A percentile compares a stretch with the other conserved stretches of the same genome.
phyloP scores from a whole-genome alignment of 2,329 filamentous ascomycete species.

The Zarea fungicola region DNA sequence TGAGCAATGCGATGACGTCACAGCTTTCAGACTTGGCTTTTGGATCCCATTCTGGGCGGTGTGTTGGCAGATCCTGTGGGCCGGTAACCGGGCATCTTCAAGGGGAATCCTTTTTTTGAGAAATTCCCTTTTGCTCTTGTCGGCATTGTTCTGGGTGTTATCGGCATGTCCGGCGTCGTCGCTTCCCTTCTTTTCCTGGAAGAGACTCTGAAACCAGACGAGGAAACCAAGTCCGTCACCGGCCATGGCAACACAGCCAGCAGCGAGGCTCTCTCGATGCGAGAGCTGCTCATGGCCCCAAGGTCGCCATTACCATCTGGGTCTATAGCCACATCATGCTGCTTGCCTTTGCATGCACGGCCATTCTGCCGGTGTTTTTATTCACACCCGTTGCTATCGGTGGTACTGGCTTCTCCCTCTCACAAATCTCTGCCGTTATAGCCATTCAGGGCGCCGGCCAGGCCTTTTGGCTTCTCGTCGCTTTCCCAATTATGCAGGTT shows the following conservation, averaged over 20 bases:
- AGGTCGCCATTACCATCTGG: slow-evolving; percentile 61
- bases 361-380: slow-evolving; percentile 62
- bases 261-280: slow-evolving; percentile 18
- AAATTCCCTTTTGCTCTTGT: slow-evolving; percentile 51
- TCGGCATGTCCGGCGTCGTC: slow-evolving; percentile 51
- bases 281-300: slow-evolving; percentile 54
- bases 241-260: neutral
- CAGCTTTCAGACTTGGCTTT: too few relatives aligned
- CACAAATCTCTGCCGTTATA: slow-evolving; percentile 63
- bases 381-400: slow-evolving; percentile 59
- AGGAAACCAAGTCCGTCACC: slow-evolving; percentile 20
- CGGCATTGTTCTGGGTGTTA: slow-evolving; percentile 47
- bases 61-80: slow-evolving; percentile 60
- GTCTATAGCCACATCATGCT: slow-evolving; percentile 62
- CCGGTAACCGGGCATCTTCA: slow-evolving; percentile 55
- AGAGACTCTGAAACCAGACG: slow-evolving; percentile 47
- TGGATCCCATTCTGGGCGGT: slow-evolving; percentile 69
- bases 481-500: slow-evolving; percentile 63
- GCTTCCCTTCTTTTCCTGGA: slow-evolving; percentile 52
- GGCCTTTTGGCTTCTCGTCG: slow-evolving; percentile 64
- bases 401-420: slow-evolving; percentile 57
- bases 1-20: too few relatives aligned
- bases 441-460: slow-evolving; percentile 60
- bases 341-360: slow-evolving; percentile 66
- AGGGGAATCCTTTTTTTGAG: slow-evolving; percentile 38